These are phyloP conservation scores for Saturnispora saitoi DNA, from an alignment of 805 yeast species.

Conservation along the genomic window DNA sequence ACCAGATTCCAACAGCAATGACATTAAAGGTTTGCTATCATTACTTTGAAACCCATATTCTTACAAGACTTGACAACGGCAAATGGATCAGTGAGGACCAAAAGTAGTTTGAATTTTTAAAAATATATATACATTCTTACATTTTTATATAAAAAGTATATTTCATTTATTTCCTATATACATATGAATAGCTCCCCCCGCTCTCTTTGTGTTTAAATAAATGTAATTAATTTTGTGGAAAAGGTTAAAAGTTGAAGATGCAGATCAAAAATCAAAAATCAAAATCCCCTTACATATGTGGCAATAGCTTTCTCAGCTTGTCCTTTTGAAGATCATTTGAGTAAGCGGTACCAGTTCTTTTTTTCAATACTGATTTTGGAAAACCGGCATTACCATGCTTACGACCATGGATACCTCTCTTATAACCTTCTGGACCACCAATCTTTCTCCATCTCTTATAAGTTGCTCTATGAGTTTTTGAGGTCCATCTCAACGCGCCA, in stretches of 20 bases:
- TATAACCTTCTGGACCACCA: slow-evolving; percentile 51
- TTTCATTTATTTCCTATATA: not conserved
- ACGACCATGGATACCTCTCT: slow-evolving; percentile 73
- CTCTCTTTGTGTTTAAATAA: too few relatives aligned
- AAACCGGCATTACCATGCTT: slow-evolving; percentile 92
- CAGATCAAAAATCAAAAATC: not conserved
- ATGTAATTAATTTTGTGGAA: too few relatives aligned
- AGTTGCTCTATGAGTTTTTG: slow-evolving; percentile 81
- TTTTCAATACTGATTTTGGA: slow-evolving; percentile 51
- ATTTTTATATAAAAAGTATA: not conserved
- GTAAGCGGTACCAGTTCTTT: slow-evolving; percentile 49
- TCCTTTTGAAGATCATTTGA: slow-evolving; percentile 50
- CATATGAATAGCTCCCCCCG: not conserved
- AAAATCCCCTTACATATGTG: slow-evolving; percentile 26
- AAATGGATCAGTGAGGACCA: slow-evolving; percentile 41
- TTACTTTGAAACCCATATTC: slow-evolving; percentile 65
- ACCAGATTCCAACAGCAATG: slow-evolving; percentile 78
- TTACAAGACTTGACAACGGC: slow-evolving; percentile 40
- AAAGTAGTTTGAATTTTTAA: not conserved
- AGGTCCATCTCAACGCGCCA: slow-evolving; percentile 21
- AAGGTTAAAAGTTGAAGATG: too few relatives aligned
- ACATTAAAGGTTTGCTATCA: slow-evolving; percentile 83
- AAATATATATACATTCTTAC: not conserved
- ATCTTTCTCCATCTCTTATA: slow-evolving; percentile 74
- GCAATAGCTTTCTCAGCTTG: slow-evolving; percentile 49